Percentiles rank a stretch among this genome's conserved stretches.
Conservation (phyloP, 2,329 filamentous ascomycete species). For the Thielaviopsis punctulata region DNA sequence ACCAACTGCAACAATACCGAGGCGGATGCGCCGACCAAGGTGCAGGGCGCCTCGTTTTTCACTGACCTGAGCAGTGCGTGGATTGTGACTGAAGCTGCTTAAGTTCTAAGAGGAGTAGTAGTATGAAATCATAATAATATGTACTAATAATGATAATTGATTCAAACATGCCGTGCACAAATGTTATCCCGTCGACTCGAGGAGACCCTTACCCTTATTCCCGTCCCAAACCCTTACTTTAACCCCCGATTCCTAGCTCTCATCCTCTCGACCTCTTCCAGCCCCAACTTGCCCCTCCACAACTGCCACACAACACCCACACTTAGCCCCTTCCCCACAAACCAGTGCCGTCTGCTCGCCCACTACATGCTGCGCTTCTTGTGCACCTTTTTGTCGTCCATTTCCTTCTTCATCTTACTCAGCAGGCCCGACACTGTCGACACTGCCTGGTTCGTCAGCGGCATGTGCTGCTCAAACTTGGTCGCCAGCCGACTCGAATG, state of each 20-base stretch:
- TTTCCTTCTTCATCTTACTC: slow-evolving; percentile 18
- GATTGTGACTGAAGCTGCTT: slow-evolving; percentile 14
- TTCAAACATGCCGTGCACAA: background rate
- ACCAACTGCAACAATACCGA: slow-evolving; percentile 29
- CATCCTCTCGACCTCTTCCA: no score
- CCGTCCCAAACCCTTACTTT: no score
- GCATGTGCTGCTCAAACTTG: background rate
- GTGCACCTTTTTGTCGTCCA: slow-evolving; percentile 25
- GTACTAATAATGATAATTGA: background rate
- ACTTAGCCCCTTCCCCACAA: background rate
- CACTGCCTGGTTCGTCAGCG: slow-evolving; percentile 17
- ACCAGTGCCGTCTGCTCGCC: slow-evolving; percentile 13
- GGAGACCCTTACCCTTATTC: no score
- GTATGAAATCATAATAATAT: background rate
- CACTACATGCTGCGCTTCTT: slow-evolving; percentile 34
- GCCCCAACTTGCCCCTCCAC: no score
- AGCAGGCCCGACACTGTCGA: slow-evolving; percentile 30
- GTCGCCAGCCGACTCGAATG: slow-evolving; percentile 1
- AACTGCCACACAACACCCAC: background rate
- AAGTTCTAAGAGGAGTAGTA: background rate
- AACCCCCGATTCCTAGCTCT: background rate
- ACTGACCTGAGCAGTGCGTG: slow-evolving; percentile 26
- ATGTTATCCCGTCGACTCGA: no score
- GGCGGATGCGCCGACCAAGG: slow-evolving; percentile 22
- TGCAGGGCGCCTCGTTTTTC: slow-evolving; percentile 32